phyloP scores from a whole-genome alignment of 305 asterid species.

The Coffea humblotiana region DNA sequence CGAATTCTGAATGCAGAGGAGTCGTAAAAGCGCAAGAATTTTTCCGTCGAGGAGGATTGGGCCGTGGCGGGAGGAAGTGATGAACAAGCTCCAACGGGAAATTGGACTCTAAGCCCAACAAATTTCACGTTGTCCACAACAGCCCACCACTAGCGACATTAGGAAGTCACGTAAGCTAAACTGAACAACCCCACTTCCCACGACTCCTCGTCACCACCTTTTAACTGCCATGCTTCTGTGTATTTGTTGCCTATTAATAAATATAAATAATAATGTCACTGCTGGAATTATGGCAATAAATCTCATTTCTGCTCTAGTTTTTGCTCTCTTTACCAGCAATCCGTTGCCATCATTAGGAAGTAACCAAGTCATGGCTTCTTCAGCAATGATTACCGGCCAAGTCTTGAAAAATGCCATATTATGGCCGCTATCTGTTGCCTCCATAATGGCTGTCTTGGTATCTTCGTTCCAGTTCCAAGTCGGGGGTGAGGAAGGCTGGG shows the following conservation, averaged over 20 bases:
- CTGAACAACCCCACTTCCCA: background rate
- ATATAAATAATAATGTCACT: no score
- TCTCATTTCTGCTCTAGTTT: background rate
- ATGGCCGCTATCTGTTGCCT: conserved; percentile 30
- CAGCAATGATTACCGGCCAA: conserved; percentile 1
- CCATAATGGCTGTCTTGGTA: conserved; percentile 21
- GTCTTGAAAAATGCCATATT: conserved; percentile 21
- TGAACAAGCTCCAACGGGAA: no score
- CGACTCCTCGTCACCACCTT: background rate
- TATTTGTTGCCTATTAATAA: background rate
- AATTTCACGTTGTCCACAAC: background rate
- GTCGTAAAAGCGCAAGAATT: no score
- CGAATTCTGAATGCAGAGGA: no score
- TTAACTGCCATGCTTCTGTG: background rate
- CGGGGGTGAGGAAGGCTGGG: conserved; percentile 62
- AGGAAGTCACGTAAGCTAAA: conserved; percentile 3
- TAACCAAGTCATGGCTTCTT: conserved; percentile 33
- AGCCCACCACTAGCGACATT: background rate
- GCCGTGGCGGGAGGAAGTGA: no score
- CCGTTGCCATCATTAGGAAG: background rate
- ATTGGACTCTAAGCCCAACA: no score
- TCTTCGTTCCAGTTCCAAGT: conserved; percentile 52
- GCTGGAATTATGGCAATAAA: background rate
- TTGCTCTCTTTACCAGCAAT: background rate
- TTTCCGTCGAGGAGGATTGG: no score